Evolutionary conservation across 192 early-diverging fungal species (phyloP).

Genomic region (Coemansia sp.): DNA sequence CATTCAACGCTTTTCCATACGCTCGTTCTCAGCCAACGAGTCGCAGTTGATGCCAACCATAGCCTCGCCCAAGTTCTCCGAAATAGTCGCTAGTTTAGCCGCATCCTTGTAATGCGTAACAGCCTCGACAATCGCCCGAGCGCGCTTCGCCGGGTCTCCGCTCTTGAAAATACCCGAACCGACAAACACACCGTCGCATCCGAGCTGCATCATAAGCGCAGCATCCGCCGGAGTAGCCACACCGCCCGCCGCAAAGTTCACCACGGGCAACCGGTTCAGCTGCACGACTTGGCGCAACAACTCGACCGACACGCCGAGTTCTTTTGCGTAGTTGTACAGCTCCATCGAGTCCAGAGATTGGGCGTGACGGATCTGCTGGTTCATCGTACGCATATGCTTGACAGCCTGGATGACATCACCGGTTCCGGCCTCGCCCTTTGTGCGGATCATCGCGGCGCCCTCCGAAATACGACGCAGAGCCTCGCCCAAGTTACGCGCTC

Average conservation of each 20-base stretch:
- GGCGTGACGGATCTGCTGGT: slow-evolving; percentile 81
- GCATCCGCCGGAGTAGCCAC: slow-evolving; percentile 98
- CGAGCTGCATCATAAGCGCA: slow-evolving; percentile 98
- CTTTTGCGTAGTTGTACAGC: slow-evolving; percentile 94
- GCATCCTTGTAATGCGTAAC: slow-evolving; percentile 69
- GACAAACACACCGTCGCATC: slow-evolving; percentile 98
- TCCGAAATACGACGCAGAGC: slow-evolving; percentile 94
- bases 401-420: slow-evolving; percentile 98
- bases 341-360: slow-evolving; percentile 83
- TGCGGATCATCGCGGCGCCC: slow-evolving; percentile 97
- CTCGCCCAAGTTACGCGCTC: slow-evolving; percentile 94
- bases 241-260: slow-evolving; percentile 98
- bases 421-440: slow-evolving; percentile 98
- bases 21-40: slow-evolving; percentile 45
- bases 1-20: slow-evolving; percentile 45
- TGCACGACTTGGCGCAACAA: slow-evolving; percentile 85
- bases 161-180: slow-evolving; percentile 97
- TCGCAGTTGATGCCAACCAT: slow-evolving; percentile 92
- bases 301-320: slow-evolving; percentile 88
- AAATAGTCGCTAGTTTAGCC: background rate
- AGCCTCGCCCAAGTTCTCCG: slow-evolving; percentile 75
- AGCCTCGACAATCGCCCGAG: slow-evolving; percentile 83
- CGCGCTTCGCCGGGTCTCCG: slow-evolving; percentile 82
- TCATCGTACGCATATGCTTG: slow-evolving; percentile 88
- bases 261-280: slow-evolving; percentile 89